Evolutionary conservation across 495 filamentous ascomycete genomes (phyloP).

Genomic region (Pseudotulostoma volvatum): DNA sequence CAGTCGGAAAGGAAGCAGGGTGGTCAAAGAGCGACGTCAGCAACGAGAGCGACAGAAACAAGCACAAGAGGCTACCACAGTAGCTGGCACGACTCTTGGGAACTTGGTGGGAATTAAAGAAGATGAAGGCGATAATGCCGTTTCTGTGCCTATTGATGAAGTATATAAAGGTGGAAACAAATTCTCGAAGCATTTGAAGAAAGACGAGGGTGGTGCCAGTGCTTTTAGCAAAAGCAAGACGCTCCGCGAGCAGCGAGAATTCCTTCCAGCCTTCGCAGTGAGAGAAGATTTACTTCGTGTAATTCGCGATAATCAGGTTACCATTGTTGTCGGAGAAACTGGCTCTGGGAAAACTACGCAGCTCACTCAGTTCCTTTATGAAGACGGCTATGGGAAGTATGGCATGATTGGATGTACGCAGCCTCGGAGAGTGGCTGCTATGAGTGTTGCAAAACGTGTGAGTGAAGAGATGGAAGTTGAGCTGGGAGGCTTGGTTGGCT

Average conservation of each 20-base stretch:
- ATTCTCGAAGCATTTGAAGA: constrained; percentile 82
- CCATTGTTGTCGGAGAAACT: constrained; percentile 92
- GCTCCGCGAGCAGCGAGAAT: constrained; percentile 82
- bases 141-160: constrained; percentile 58
- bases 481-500: constrained; percentile 76
- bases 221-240: constrained; percentile 87
- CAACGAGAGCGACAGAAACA: constrained; percentile 90
- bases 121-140: constrained; percentile 81
- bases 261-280: constrained; percentile 89
- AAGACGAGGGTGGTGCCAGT: constrained; percentile 66
- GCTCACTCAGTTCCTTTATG: constrained; percentile 85
- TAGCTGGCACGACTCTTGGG: constrained; percentile 80
- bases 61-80: constrained; percentile 86
- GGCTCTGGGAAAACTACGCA: constrained; percentile 96
- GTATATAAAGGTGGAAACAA: constrained; percentile 54
- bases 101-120: constrained; percentile 93
- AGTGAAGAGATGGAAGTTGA: constrained; percentile 99
- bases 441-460: constrained; percentile 98
- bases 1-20: constrained; percentile 83
- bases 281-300: constrained; percentile 88
- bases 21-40: constrained; percentile 79
- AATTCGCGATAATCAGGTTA: constrained; percentile 91
- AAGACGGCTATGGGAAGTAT: constrained; percentile 74
- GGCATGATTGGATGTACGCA: constrained; percentile 95
- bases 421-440: constrained; percentile 86